phyloP scores from a whole-genome alignment of 139 green algal genomes.

The Tetraselmis striata region DNA sequence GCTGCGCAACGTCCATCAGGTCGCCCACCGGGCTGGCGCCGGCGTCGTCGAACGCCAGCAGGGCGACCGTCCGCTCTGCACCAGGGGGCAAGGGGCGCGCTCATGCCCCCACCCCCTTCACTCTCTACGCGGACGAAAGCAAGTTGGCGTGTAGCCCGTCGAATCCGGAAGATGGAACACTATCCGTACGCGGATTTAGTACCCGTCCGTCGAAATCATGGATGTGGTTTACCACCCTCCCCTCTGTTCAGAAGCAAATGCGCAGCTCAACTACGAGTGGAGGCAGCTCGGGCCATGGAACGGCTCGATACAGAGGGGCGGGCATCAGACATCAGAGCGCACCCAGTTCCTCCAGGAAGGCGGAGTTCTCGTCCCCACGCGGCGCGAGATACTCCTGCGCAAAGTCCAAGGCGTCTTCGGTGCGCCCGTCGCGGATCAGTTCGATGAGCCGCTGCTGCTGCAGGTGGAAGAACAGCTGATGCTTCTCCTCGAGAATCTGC shows the following conservation, averaged over 20 bases:
- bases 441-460: conserved; percentile 96
- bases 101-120: too few relatives aligned
- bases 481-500: conserved; percentile 80
- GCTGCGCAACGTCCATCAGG: conserved; percentile 80
- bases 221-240: too few relatives aligned
- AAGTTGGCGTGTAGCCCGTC: too few relatives aligned
- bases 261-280: not conserved
- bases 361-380: conserved; percentile 77
- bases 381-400: conserved; percentile 87
- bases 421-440: conserved; percentile 72
- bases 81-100: not conserved
- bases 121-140: too few relatives aligned
- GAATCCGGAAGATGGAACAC: too few relatives aligned
- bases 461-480: conserved; percentile 85
- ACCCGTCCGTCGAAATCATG: too few relatives aligned
- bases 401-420: conserved; percentile 82
- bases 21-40: conserved; percentile 64
- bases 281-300: not conserved
- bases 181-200: too few relatives aligned
- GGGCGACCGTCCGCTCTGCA: conserved; percentile 86
- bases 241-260: too few relatives aligned
- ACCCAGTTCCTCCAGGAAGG: conserved; percentile 87
- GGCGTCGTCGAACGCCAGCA: conserved; percentile 88
- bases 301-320: too few relatives aligned
- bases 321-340: conserved; percentile 5